Base-by-base conservation (phyloP, 2,329 filamentous ascomycete species). In the Exophiala spinifera region DNA sequence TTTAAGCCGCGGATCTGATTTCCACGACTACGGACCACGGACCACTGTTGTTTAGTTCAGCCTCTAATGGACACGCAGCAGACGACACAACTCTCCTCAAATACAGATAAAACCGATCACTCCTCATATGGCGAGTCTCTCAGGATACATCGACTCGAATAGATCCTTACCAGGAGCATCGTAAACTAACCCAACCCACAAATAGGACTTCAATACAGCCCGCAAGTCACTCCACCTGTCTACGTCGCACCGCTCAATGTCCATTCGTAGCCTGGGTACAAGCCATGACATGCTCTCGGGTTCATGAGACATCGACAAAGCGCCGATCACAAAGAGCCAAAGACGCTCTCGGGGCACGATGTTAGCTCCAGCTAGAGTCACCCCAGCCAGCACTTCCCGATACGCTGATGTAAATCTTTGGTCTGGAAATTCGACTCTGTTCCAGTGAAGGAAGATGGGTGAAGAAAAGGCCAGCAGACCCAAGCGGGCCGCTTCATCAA, bases 371-470 rank as follows among this genome's bases (percentile, higher is more conserved):
- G 13, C 10, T 4, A 21, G 36, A 48, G 49, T 31, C 3, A 7
- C 19, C 3, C 11, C 37, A 4, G 34, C 8, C 31, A 67, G 42
- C 47, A 48, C 61, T n/a, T 53, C 49, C 51, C 51, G 54, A 28
- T 57, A 63, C 11, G 40, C 34, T n/a, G 36, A 21, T 43, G 56
- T 14, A 33, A 69, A 57, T 19, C 61, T 51, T 14, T 36, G 25
- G 46, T 64, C 60, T n/a, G 56, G 49, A 8, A 60, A n/a, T 19
- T 37, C 47, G 6, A 70, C 44, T 19, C 64, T 57, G n/a, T 65
- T 58, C 70, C 70, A 73, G 21, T 70, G 70, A 3, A 76, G 61
- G 55, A 76, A 76, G 15, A 73, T 53, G 47, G 65, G 64, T 14
- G 63, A 67, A 4, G 65, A 66, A 48, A 73, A 75, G 10, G 67